These are phyloP conservation scores for Scenedesmus sp. DNA, from an alignment of 163 green algal species.

Conservation along the genomic window DNA sequence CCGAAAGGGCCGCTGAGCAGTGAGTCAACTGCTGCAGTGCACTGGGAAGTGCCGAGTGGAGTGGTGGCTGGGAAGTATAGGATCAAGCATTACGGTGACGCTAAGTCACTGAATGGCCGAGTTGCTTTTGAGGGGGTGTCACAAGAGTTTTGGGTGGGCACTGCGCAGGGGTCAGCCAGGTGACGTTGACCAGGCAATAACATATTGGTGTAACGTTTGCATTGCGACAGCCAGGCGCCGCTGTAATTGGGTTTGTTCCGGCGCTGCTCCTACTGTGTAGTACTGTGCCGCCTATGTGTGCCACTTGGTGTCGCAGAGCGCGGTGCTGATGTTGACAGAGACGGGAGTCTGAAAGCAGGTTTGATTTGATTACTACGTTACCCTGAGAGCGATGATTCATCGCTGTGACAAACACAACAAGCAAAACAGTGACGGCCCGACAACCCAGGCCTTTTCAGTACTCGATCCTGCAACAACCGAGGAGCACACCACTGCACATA, in stretches of 20 bases:
- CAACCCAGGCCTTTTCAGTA: not conserved
- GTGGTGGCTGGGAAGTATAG: conserved; percentile 72
- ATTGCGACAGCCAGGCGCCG: too few species aligned
- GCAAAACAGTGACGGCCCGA: not conserved
- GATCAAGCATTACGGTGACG: conserved; percentile 80
- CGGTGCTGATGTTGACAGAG: too few species aligned
- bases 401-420: not conserved
- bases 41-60: conserved; percentile 74
- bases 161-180: not conserved
- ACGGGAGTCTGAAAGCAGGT: too few species aligned
- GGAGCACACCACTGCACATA: not conserved
- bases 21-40: conserved; percentile 73
- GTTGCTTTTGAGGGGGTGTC: conserved; percentile 72
- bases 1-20: conserved; percentile 57
- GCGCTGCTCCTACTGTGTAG: too few species aligned
- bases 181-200: not conserved
- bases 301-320: too few species aligned
- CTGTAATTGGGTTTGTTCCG: too few species aligned
- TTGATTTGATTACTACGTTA: too few species aligned
- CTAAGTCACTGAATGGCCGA: conserved; percentile 71
- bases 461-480: not conserved
- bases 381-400: too few species aligned
- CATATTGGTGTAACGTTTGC: not conserved
- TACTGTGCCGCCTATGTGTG: too few species aligned
- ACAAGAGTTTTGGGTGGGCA: conserved; percentile 13